Conservation (phyloP, 1,284 basidiomycete genomes). For the Marasmius oreades region DNA sequence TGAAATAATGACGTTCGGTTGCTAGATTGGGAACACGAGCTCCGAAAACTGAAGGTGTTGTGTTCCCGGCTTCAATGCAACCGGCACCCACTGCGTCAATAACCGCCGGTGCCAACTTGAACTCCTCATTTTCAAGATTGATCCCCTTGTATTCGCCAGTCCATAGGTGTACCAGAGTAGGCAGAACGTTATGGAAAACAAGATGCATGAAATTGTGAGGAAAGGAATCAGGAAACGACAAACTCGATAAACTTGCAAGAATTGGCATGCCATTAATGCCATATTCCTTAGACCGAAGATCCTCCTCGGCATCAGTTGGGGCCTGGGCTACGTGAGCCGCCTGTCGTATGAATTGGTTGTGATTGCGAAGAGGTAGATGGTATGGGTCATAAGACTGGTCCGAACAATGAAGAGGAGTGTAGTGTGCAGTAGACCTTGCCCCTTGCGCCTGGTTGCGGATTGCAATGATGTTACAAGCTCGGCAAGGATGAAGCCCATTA, state of each 20-base stretch:
- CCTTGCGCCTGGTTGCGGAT: conserved; percentile 17
- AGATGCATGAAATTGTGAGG: conserved; percentile 16
- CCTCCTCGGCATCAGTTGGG: neutral
- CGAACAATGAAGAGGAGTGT: conserved; percentile 19
- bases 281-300: conserved; percentile 1
- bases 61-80: conserved; percentile 21
- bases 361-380: conserved; percentile 3
- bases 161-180: conserved; percentile 38
- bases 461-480: conserved; percentile 26
- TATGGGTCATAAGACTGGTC: neutral
- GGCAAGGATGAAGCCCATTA: conserved; percentile 22
- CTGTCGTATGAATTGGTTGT: neutral
- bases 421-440: conserved; percentile 14
- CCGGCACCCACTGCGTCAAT: conserved; percentile 32
- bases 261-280: conserved; percentile 12
- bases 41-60: conserved; percentile 30
- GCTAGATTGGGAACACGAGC: conserved; percentile 27
- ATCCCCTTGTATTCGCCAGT: conserved; percentile 29
- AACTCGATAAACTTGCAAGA: neutral
- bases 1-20: conserved; percentile 20
- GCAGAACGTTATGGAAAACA: conserved; percentile 26
- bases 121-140: conserved; percentile 23
- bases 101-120: conserved; percentile 21
- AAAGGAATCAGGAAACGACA: conserved; percentile 12
- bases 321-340: neutral